Evolutionary conservation across 352 stramenopile genomes (phyloP).

Genomic region (Phytopythium mirpurense): DNA sequence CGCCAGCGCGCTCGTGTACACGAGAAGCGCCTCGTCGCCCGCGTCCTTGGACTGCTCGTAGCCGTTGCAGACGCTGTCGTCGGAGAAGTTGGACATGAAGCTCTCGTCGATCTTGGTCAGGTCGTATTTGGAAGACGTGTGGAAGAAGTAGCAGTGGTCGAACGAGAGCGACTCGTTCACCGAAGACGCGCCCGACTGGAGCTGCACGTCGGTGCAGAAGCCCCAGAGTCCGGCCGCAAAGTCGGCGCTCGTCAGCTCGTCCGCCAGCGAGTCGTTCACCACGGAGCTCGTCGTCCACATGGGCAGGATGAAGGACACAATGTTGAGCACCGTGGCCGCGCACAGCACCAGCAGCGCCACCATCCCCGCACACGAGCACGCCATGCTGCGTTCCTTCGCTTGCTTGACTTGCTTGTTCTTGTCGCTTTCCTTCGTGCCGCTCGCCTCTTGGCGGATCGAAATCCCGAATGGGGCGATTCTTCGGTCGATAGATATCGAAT

Average conservation of each 20-base stretch:
- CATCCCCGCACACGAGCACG: slow-evolving; percentile 43
- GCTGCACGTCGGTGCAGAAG: slow-evolving; percentile 55
- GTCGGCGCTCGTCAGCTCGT: slow-evolving; percentile 30
- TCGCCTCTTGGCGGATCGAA: background rate
- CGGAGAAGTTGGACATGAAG: slow-evolving; percentile 40
- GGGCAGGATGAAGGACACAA: slow-evolving; percentile 55
- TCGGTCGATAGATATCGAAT: too few species aligned
- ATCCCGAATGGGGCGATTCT: slow-evolving; percentile 2
- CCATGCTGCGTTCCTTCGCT: too few species aligned
- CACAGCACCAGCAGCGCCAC: slow-evolving; percentile 57
- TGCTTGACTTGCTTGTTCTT: too few species aligned
- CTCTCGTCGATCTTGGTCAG: slow-evolving; percentile 25
- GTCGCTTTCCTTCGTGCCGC: background rate
- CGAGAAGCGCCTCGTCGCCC: slow-evolving; percentile 19
- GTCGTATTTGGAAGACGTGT: slow-evolving; percentile 54
- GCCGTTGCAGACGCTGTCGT: slow-evolving; percentile 52
- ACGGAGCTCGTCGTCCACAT: slow-evolving; percentile 58
- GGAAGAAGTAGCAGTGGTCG: slow-evolving; percentile 72
- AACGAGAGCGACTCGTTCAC: slow-evolving; percentile 31
- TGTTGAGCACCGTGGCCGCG: slow-evolving; percentile 47
- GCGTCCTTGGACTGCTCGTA: slow-evolving; percentile 29
- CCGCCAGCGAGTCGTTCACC: slow-evolving; percentile 30
- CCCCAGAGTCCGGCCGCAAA: slow-evolving; percentile 61
- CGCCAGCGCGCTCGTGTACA: slow-evolving; percentile 30
- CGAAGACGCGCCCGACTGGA: slow-evolving; percentile 18